Conservation (phyloP, 2,329 filamentous ascomycete species). For the Alternaria triticimaculans region DNA sequence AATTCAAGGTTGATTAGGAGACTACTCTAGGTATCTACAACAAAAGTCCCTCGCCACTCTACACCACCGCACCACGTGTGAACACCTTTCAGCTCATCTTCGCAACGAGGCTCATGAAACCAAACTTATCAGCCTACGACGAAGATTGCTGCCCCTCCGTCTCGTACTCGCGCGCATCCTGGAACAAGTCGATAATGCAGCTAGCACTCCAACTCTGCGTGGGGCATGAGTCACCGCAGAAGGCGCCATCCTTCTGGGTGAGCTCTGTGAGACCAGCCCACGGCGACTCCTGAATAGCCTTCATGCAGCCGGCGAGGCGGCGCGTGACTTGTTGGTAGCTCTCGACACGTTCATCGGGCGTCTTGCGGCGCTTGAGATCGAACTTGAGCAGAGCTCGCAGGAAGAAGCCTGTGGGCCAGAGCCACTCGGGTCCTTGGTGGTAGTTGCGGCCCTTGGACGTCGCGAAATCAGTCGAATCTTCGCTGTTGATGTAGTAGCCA, state of each 20-base stretch:
- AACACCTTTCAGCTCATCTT: neutral
- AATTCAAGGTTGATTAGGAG: neutral
- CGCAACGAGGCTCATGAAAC: neutral
- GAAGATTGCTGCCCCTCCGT: neutral
- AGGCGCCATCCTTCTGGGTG: slow-evolving; percentile 85
- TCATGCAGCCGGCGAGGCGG: slow-evolving; percentile 81
- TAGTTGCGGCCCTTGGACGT: slow-evolving; percentile 97
- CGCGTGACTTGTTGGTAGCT: slow-evolving; percentile 94
- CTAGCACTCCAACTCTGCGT: slow-evolving; percentile 97
- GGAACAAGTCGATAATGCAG: slow-evolving; percentile 93
- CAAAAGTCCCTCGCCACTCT: neutral
- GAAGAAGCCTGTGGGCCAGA: slow-evolving; percentile 98
- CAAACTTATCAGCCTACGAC: slow-evolving; percentile 1
- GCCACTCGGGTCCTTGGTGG: slow-evolving; percentile 97
- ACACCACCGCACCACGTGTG: neutral
- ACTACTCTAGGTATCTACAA: slow-evolving; percentile 1
- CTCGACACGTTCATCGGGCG: slow-evolving; percentile 74
- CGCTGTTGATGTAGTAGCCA: slow-evolving; percentile 92
- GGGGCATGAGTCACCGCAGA: slow-evolving; percentile 89
- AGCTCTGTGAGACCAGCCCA: slow-evolving; percentile 95
- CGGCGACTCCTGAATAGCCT: slow-evolving; percentile 76
- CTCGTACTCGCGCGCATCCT: slow-evolving; percentile 70
- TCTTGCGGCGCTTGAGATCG: slow-evolving; percentile 75
- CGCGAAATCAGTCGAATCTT: slow-evolving; percentile 88
- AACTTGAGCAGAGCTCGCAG: slow-evolving; percentile 90